phyloP scores from a whole-genome alignment of 805 yeast genomes.

The Teunomyces tritomae region DNA sequence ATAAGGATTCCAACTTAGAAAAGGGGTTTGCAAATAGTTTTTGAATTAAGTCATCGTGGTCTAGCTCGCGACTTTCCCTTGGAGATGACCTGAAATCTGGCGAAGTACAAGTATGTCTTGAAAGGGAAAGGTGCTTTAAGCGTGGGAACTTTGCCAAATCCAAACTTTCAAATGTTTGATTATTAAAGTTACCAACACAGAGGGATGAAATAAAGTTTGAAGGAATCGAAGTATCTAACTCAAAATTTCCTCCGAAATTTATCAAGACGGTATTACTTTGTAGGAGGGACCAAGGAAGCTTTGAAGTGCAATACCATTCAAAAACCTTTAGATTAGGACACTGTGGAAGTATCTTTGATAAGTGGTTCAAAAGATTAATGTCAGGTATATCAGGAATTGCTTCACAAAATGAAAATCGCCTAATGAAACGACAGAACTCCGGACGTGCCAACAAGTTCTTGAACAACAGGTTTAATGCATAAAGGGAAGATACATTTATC shows the following conservation, averaged over 20 bases:
- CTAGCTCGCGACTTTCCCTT: background rate
- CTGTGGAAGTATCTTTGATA: conserved; percentile 3
- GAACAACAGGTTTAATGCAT: conserved; percentile 12
- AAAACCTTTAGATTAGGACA: conserved; percentile 8
- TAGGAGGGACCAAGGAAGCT: conserved; percentile 4
- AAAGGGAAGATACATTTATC: conserved; percentile 9
- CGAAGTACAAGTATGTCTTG: background rate
- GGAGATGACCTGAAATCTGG: background rate
- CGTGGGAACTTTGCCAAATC: background rate
- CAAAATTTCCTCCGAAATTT: conserved; percentile 6
- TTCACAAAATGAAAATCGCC: conserved; percentile 5
- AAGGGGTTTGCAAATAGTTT: background rate
- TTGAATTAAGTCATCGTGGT: conserved; percentile 1
- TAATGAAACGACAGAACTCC: background rate
- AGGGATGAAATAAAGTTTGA: background rate
- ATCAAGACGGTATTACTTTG: background rate
- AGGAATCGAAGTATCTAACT: background rate
- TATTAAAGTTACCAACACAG: background rate
- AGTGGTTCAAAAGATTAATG: conserved; percentile 4
- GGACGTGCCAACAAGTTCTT: conserved; percentile 5
- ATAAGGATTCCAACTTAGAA: background rate
- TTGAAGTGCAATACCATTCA: conserved; percentile 6
- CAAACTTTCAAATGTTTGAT: background rate
- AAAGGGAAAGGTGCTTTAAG: background rate
- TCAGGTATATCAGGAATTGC: conserved; percentile 11